These are phyloP conservation scores for Leccinum pachyderme DNA, from an alignment of 1,284 basidiomycete genomes.

Conservation along the genomic window DNA sequence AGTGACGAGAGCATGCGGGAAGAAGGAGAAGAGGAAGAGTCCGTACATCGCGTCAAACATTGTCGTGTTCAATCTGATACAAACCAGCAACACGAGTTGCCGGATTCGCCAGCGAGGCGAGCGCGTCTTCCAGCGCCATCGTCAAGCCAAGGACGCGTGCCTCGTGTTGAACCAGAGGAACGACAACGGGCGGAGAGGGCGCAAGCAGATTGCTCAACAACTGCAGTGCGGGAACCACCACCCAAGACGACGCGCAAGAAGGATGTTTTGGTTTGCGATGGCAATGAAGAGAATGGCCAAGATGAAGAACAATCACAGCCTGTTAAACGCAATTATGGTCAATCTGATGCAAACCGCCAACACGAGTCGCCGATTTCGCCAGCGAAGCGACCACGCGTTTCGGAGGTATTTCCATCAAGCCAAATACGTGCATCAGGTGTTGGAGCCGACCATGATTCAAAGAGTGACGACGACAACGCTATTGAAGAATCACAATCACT, in stretches of 20 bases:
- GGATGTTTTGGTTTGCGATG: neutral
- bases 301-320: constrained; percentile 3
- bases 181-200: neutral
- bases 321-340: constrained; percentile 17
- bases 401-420: neutral
- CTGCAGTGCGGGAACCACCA: neutral
- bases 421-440: neutral
- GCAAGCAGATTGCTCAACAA: neutral
- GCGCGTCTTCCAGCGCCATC: neutral
- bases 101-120: neutral
- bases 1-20: neutral
- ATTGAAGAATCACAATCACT: constrained; percentile 6
- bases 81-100: neutral
- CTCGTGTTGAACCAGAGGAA: neutral
- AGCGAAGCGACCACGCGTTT: constrained; percentile 18
- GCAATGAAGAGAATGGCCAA: neutral
- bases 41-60: neutral
- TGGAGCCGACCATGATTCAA: neutral
- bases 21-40: neutral
- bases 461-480: neutral
- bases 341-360: constrained; percentile 5
- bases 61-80: neutral
- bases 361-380: neutral
- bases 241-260: neutral
- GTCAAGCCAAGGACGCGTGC: neutral